phyloP scores from a whole-genome alignment of 805 yeast genomes.

The Wickerhamomyces bisporus region DNA sequence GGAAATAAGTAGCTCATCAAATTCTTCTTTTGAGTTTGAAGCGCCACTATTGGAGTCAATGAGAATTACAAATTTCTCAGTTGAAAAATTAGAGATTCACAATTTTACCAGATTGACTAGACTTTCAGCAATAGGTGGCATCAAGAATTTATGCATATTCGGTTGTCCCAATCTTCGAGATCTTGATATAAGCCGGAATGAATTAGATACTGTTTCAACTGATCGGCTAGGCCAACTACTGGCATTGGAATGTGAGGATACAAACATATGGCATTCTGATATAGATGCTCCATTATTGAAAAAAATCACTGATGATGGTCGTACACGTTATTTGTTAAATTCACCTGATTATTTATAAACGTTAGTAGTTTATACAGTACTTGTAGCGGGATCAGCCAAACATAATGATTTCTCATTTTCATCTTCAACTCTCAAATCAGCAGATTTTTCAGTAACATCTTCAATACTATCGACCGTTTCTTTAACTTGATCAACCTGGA shows the following conservation, averaged over 20 bases:
- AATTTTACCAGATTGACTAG: constrained; percentile 4
- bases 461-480: too few relatives aligned
- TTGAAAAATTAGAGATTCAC: constrained; percentile 3
- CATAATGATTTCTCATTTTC: too few relatives aligned
- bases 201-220: neutral
- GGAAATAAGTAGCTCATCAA: constrained; percentile 7
- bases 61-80: constrained; percentile 7
- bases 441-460: too few relatives aligned
- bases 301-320: constrained; percentile 5
- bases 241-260: constrained; percentile 9
- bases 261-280: constrained; percentile 3
- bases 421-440: too few relatives aligned
- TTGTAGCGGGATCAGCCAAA: too few relatives aligned
- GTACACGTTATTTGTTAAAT: neutral
- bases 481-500: too few relatives aligned
- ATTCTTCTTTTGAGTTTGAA: constrained; percentile 6
- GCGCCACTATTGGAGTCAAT: constrained; percentile 9
- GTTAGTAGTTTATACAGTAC: too few relatives aligned
- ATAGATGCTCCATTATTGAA: constrained; percentile 9
- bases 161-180: constrained; percentile 4
- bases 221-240: constrained; percentile 1
- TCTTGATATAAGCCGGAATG: constrained; percentile 10
- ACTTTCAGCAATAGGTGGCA: constrained; percentile 11
- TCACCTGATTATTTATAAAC: too few relatives aligned
- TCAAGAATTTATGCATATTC: constrained; percentile 2